Evolutionary conservation across 257 asterid genomes (phyloP).

Genomic region (Plantago ovata): DNA sequence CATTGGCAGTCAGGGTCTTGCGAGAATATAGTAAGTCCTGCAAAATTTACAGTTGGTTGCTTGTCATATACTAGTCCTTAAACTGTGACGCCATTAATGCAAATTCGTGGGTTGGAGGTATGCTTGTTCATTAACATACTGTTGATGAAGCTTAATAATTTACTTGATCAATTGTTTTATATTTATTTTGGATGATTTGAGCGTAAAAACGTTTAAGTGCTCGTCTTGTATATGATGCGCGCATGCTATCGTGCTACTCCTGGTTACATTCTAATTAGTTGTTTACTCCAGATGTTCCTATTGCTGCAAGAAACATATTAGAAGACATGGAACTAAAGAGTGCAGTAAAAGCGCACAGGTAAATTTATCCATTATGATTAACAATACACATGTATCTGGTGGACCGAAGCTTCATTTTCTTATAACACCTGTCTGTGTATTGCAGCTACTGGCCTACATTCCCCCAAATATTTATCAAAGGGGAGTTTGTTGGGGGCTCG

Average conservation of each 20-base stretch:
- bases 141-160: too few species aligned
- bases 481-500: constrained; percentile 95
- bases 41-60: too few species aligned
- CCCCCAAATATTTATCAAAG: constrained; percentile 90
- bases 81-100: background rate
- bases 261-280: constrained; percentile 19
- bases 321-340: constrained; percentile 78
- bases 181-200: background rate
- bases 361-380: too few species aligned
- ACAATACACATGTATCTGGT: background rate
- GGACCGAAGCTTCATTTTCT: background rate
- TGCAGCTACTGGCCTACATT: constrained; percentile 98
- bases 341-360: constrained; percentile 87
- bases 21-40: constrained; percentile 66
- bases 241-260: too few species aligned
- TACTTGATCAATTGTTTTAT: background rate
- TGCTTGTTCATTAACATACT: too few species aligned
- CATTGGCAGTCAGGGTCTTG: constrained; percentile 83
- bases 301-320: constrained; percentile 80
- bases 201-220: constrained; percentile 2
- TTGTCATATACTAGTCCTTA: too few species aligned
- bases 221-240: constrained; percentile 7
- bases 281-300: constrained; percentile 56
- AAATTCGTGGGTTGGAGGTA: too few species aligned
- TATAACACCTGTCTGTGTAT: constrained; percentile 3